Percentiles rank a stretch among this genome's conserved stretches.
phyloP scores from a whole-genome alignment of 2,329 filamentous ascomycete species.

The Aspergillaceae sp. region DNA sequence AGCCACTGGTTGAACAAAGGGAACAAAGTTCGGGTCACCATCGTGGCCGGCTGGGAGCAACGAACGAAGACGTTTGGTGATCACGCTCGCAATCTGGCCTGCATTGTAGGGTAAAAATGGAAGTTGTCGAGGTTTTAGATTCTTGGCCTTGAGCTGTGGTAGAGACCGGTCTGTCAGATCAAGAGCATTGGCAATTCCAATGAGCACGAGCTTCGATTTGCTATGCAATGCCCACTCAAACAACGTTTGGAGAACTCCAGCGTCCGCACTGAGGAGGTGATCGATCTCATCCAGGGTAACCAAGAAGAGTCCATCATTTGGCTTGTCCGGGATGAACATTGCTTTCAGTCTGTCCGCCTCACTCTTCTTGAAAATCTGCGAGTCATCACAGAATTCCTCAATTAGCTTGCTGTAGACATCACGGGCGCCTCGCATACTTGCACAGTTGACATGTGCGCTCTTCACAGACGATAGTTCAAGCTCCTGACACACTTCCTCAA shows the following conservation, averaged over 20 bases:
- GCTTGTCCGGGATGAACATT: conserved; percentile 59
- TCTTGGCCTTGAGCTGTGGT: conserved; percentile 83
- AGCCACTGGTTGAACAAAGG: conserved; percentile 87
- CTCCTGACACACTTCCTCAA: conserved; percentile 65
- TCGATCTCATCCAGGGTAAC: conserved; percentile 93
- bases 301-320: conserved; percentile 55
- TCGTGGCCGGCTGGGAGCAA: conserved; percentile 47
- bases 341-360: conserved; percentile 60
- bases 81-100: conserved; percentile 75
- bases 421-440: conserved; percentile 82
- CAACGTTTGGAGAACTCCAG: conserved; percentile 83
- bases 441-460: conserved; percentile 85
- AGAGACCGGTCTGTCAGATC: conserved; percentile 93
- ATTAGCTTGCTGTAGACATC: conserved; percentile 77
- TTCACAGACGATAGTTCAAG: conserved; percentile 49
- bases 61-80: conserved; percentile 71
- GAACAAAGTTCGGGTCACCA: conserved; percentile 53
- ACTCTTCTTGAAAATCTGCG: conserved; percentile 56
- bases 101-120: conserved; percentile 91
- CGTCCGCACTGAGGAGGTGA: conserved; percentile 77
- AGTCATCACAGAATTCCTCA: conserved; percentile 57
- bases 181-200: conserved; percentile 92
- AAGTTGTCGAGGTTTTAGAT: conserved; percentile 79
- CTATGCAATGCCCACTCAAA: conserved; percentile 91
- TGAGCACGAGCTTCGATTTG: conserved; percentile 67